phyloP scores from a whole-genome alignment of 345 rosid species.

The Populus nigra region DNA sequence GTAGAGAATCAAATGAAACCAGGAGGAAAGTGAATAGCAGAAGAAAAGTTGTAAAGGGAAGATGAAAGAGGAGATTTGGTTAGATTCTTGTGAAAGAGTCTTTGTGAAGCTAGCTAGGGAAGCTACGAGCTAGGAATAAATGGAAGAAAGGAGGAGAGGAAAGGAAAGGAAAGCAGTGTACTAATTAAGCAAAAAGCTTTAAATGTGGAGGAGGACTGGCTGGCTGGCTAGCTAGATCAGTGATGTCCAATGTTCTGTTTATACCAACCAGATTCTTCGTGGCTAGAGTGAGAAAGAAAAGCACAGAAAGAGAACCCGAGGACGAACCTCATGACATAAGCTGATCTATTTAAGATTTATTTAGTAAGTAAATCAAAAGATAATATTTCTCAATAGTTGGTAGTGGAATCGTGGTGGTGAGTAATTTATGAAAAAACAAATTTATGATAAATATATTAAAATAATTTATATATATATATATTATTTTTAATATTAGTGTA shows the following conservation, averaged over 20 bases:
- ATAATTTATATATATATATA: too few relatives aligned
- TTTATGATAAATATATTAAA: too few relatives aligned
- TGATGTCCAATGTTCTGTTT: constrained; percentile 29
- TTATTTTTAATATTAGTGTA: too few relatives aligned
- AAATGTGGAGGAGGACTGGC: constrained; percentile 6
- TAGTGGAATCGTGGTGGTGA: too few relatives aligned
- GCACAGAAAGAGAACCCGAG: constrained; percentile 56
- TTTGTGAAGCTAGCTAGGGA: constrained; percentile 10
- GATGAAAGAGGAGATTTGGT: constrained; percentile 4
- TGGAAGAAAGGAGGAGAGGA: neutral
- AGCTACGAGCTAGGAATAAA: neutral
- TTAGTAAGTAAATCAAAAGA: neutral
- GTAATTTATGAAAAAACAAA: too few relatives aligned
- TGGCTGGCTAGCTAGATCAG: too few relatives aligned
- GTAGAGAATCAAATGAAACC: constrained; percentile 42
- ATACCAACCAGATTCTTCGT: neutral
- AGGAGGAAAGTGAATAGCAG: constrained; percentile 29
- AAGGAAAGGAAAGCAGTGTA: neutral
- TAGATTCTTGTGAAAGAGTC: neutral
- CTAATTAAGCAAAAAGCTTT: constrained; percentile 8
- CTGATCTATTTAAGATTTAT: constrained; percentile 10
- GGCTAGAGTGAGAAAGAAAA: neutral
- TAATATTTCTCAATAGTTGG: neutral
- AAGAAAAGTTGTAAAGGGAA: neutral
- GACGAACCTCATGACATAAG: constrained; percentile 63